Conservation (phyloP, 257 asterid genomes). For the Solanum chmielewskii region DNA sequence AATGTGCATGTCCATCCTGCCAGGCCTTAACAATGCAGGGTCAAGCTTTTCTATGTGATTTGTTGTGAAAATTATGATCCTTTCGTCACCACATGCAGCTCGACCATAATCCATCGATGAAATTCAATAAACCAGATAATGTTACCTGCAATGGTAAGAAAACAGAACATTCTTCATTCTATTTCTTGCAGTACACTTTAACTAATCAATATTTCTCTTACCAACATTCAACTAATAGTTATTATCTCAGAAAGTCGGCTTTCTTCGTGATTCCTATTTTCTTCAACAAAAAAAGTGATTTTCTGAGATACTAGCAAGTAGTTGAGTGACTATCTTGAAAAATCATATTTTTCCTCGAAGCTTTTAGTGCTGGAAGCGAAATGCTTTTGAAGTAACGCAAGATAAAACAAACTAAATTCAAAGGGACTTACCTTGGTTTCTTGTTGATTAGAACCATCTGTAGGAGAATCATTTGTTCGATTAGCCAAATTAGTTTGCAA, state of each 20-base stretch:
- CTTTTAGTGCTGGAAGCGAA: background rate
- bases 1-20: constrained; percentile 75
- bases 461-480: background rate
- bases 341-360: background rate
- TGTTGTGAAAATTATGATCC: constrained; percentile 62
- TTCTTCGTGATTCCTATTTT: background rate
- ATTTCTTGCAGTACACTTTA: background rate
- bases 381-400: background rate
- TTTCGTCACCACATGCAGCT: constrained; percentile 58
- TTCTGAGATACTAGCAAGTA: background rate
- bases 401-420: background rate
- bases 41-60: constrained; percentile 58
- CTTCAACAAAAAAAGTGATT: background rate
- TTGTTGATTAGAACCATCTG: background rate
- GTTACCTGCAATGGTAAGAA: constrained; percentile 25
- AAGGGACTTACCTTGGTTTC: constrained; percentile 21
- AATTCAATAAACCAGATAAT: constrained; percentile 49
- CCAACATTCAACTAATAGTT: background rate
- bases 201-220: no score
- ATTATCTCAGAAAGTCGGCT: background rate
- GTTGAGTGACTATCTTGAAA: background rate
- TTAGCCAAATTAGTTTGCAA: constrained; percentile 33
- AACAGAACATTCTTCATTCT: background rate
- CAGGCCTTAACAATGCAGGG: constrained; percentile 55
- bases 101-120: constrained; percentile 71